These are phyloP conservation scores for Talaromyces funiculosus DNA, from an alignment of 2,329 filamentous ascomycete species.

Conservation along the genomic window DNA sequence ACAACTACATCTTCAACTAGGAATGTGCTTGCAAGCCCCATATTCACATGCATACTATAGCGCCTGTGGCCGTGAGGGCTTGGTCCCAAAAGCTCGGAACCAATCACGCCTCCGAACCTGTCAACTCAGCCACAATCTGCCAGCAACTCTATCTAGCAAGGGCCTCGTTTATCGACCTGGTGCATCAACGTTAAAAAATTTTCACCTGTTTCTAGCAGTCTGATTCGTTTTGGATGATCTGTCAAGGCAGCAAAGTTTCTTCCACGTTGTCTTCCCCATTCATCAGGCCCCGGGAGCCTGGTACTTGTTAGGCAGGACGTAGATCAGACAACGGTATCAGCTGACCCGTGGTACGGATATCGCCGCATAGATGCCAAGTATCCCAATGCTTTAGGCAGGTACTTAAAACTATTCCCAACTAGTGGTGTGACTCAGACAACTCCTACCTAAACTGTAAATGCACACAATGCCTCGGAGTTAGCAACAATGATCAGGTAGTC, in stretches of 20 bases:
- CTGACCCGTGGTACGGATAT: conserved; percentile 6
- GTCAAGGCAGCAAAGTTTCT: conserved; percentile 1
- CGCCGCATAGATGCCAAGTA: background rate
- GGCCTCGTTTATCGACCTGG: background rate
- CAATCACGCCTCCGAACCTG: background rate
- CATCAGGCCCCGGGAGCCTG: too few relatives aligned
- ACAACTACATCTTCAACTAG: too few relatives aligned
- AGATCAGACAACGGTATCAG: conserved; percentile 1
- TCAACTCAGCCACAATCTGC: conserved; percentile 6
- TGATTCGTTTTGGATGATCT: background rate
- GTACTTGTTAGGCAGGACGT: background rate
- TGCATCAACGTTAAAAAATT: background rate
- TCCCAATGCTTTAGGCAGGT: background rate
- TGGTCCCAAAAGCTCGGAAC: background rate
- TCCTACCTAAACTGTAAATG: background rate
- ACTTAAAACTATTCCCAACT: background rate
- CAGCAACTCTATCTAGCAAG: background rate
- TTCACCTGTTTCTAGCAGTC: background rate
- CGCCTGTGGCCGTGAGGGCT: background rate
- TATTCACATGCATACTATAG: background rate
- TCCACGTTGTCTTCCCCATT: background rate
- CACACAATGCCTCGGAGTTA: background rate
- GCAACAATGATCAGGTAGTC: conserved; percentile 2
- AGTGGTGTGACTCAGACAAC: background rate
- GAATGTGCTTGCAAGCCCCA: background rate